Conservation (phyloP, 495 filamentous ascomycete genomes). For the Mytilinidion resinicola region DNA sequence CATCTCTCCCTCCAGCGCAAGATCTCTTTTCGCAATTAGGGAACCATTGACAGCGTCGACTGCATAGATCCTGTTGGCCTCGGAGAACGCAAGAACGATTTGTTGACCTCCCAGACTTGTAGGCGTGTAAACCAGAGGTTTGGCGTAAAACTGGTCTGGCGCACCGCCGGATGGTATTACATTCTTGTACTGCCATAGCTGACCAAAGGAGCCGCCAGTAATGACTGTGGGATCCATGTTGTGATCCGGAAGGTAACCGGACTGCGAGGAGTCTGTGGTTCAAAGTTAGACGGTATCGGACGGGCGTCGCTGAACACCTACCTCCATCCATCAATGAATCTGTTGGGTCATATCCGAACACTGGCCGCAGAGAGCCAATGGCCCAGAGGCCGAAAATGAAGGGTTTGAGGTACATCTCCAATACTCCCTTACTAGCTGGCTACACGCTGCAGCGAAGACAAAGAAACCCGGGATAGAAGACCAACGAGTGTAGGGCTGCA, state of each 20-base stretch:
- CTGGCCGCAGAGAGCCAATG: background rate
- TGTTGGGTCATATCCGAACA: background rate
- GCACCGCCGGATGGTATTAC: background rate
- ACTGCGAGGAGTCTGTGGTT: background rate
- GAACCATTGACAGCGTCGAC: constrained; percentile 37
- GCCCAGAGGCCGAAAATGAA: no score
- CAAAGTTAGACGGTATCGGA: background rate
- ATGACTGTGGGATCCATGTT: constrained; percentile 23
- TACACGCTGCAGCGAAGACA: no score
- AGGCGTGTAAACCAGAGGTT: constrained; percentile 41
- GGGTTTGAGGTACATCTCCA: no score
- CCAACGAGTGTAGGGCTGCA: no score
- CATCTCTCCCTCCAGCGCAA: constrained; percentile 9
- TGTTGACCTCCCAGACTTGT: constrained; percentile 24
- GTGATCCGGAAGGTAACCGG: constrained; percentile 9
- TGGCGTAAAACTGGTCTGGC: constrained; percentile 36
- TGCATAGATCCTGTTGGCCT: constrained; percentile 36
- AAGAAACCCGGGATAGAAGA: no score
- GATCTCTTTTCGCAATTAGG: constrained; percentile 12
- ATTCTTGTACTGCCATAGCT: constrained; percentile 5
- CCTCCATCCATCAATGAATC: background rate
- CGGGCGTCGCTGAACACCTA: background rate
- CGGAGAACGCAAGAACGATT: constrained; percentile 39
- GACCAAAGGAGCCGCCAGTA: constrained; percentile 6
- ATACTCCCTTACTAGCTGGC: no score